A percentile compares a stretch with the other conserved stretches of the same genome.
phyloP scores from a whole-genome alignment of 306 rosid genomes.

The Rosa lucieae region DNA sequence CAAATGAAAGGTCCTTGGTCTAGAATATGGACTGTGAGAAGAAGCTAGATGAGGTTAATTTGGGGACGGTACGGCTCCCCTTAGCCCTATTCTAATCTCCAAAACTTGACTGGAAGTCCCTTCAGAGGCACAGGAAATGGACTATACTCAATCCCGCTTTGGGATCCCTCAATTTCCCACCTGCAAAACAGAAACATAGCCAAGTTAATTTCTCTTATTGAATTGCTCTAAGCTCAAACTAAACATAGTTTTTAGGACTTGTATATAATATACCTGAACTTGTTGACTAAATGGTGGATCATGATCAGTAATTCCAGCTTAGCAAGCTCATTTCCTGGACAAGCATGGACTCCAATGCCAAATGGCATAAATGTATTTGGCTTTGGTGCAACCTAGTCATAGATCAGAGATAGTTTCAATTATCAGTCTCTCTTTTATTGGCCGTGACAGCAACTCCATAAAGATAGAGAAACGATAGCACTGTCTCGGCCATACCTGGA shows the following conservation, averaged over 20 bases:
- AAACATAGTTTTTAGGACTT: not conserved
- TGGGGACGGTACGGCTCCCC: slow-evolving; percentile 24
- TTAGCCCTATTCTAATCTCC: slow-evolving; percentile 26
- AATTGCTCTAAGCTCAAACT: not conserved
- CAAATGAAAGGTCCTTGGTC: slow-evolving; percentile 23
- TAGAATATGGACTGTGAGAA: slow-evolving; percentile 15
- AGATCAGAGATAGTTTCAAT: not conserved
- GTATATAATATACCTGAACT: slow-evolving; percentile 57
- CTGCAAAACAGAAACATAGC: slow-evolving; percentile 30
- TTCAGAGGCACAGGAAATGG: slow-evolving; percentile 84
- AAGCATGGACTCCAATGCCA: slow-evolving; percentile 89
- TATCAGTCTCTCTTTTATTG: not conserved
- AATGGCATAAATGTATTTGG: slow-evolving; percentile 94
- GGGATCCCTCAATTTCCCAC: slow-evolving; percentile 77
- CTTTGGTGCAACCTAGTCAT: slow-evolving; percentile 66
- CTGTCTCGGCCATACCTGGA: slow-evolving; percentile 56
- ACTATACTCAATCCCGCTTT: slow-evolving; percentile 65
- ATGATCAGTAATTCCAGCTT: slow-evolving; percentile 78
- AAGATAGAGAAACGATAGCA: not conserved
- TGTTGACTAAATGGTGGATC: slow-evolving; percentile 85
- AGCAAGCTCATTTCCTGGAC: slow-evolving; percentile 97
- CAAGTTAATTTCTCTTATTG: not conserved
- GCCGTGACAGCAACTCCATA: not conserved
- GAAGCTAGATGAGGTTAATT: slow-evolving; percentile 3
- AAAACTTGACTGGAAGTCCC: slow-evolving; percentile 78